Base-by-base conservation (phyloP, 495 filamentous ascomycete species). In the Lophiotrema nucula region DNA sequence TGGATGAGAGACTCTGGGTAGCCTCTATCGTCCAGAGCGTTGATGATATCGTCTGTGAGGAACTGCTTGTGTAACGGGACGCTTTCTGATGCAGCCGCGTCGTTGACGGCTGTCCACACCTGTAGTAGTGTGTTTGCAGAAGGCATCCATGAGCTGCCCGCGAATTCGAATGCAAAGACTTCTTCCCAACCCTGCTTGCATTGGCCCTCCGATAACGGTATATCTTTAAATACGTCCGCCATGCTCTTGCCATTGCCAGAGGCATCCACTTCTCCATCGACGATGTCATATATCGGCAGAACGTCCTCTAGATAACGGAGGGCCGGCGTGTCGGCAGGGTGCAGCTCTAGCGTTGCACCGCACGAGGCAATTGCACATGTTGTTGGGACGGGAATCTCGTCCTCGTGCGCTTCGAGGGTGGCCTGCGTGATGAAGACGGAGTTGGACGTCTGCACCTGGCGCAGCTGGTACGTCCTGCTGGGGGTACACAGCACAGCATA, bases 391-490 rank as follows among this genome's bases (percentile, higher is more conserved):
- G 81, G 67, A 8, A 59, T 35, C 22, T 62, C 62, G 63, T 69
- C 63, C 28, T 42, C 56, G 35, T 67, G 58, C 24, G 56, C 35
- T 35, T 43, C 47, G 56, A 16, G 52, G 43, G 15, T 18, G n/a
- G 89, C 79, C 25, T 76, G 70, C 24, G 89, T 75, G 6, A 96
- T 68, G 70, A 89, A 87, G 31, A 96, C 73, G 4, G 87, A 86
- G 68, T 97, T 97, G 15, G 90, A 96, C 0, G 90, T 92, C 67
- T 92, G 90, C 59, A 96, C 90, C 71, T 96, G 90, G 18, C 88
- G 88, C 47, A 96, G 77, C 26, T 83, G 83, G 76, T 86, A 97
- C 18, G 86, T 92, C 67, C 83, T 77, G 15, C 76, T 73, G 2
- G 80, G 70, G 2, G 86, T 87, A 69, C 84, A 90, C 57, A 97